These are phyloP conservation scores for Naganishia sp. DNA, from an alignment of 1,284 basidiomycete genomes.

Conservation along the genomic window DNA sequence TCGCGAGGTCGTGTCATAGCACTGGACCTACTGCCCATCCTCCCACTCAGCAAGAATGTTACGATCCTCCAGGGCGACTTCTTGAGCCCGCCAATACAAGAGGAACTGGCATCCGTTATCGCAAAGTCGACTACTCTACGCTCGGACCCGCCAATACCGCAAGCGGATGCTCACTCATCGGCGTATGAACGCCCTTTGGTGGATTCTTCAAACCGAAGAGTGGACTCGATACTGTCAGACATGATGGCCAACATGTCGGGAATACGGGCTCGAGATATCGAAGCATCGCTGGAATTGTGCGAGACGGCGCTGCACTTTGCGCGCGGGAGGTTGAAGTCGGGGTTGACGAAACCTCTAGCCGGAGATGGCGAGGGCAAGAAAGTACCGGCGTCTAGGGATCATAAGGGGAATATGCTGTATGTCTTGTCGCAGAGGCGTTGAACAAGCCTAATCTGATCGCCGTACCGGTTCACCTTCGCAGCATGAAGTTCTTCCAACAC, in stretches of 20 bases:
- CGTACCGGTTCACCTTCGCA: slow-evolving; percentile 23
- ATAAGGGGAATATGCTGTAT: slow-evolving; percentile 45
- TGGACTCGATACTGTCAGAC: slow-evolving; percentile 54
- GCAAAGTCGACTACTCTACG: neutral
- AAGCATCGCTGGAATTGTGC: slow-evolving; percentile 49
- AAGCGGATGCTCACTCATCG: neutral
- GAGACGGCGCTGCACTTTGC: slow-evolving; percentile 50
- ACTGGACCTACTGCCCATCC: slow-evolving; percentile 25
- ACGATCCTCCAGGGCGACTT: slow-evolving; percentile 76
- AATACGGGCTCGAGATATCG: slow-evolving; percentile 47
- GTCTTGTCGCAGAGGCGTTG: slow-evolving; percentile 23
- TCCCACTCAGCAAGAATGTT: slow-evolving; percentile 42
- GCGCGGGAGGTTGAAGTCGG: slow-evolving; percentile 36
- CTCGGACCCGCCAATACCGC: neutral
- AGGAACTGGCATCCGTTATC: slow-evolving; percentile 49
- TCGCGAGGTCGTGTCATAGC: slow-evolving; percentile 29
- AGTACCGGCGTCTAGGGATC: slow-evolving; percentile 24
- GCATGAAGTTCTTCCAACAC: slow-evolving; percentile 52
- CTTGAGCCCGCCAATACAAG: slow-evolving; percentile 61
- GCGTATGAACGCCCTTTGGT: neutral
- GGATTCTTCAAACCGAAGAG: slow-evolving; percentile 24
- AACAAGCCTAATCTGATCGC: neutral
- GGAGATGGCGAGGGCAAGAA: slow-evolving; percentile 35
- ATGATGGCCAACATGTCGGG: slow-evolving; percentile 57
- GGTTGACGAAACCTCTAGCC: slow-evolving; percentile 23